Base-by-base conservation (phyloP, 1,284 basidiomycete species). In the Fomitopsis betulina region DNA sequence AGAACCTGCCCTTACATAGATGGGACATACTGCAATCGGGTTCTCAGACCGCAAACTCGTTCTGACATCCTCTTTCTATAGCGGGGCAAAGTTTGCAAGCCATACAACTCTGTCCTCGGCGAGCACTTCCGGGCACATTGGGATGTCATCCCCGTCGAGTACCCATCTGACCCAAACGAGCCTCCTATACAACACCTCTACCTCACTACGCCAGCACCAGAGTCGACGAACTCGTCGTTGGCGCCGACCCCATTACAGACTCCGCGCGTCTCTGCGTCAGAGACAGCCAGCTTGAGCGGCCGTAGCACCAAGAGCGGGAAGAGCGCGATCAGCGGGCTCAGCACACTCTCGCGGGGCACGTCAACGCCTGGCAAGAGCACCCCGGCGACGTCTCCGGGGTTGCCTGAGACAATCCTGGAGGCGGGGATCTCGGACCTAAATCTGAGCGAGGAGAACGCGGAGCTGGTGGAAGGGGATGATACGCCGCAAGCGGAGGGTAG, bases 101-200 rank as follows among this genome's bases (percentile, higher is more conserved):
- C 96, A 0, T 98, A 98, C 80, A 96, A 96, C 76, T 94, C 93
- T 0, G 91, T 94, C 35, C 82, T 96, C 0, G 93, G 92, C 68
- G 94, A 96, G 73, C 91, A 96, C 74, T 96, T 96, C 75, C 86
- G 92, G 54, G 85, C 91, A 23, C 91, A 94, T 66, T 96, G 89
- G 89, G 88, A 89, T 62, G 78, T 93, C 13, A 71, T 83, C n/a
- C 87, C 89, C 25, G 73, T 85, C 35, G 70, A 74, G 37, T 84
- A 84, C 68, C 72, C 80, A 21, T 73, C 79, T 27, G 82, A 84
- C 57, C 73, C 78, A 13, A 72, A 73, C 3, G 73, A 74, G 30
- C 73, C 79, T 0, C 81, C 79, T 2, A 78, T 79, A 54, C 75
- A 80, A 33, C 76, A 78, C 60, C 72, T 77, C 19, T 76, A 80